Conservation (phyloP, 148 eudicot species). For the Rhododendron simsii region DNA sequence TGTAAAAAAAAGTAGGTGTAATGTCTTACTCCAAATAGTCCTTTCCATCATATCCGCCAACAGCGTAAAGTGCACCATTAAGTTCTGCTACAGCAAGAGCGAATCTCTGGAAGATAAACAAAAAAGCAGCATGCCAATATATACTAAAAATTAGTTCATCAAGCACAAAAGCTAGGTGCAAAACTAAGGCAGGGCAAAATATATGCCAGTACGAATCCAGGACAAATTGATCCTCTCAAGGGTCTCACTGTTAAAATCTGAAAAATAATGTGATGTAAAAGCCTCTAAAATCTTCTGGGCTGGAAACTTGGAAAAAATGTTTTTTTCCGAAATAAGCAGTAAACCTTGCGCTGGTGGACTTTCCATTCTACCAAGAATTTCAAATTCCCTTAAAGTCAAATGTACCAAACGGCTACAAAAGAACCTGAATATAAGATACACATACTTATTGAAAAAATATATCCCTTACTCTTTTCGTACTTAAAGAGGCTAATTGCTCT, state of each 20-base stretch:
- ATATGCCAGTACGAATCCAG: not conserved
- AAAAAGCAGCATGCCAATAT: conserved; percentile 2
- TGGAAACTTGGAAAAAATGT: not conserved
- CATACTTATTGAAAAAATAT: not conserved
- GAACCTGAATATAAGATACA: not conserved
- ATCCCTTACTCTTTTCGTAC: not conserved
- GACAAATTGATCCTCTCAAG: not conserved
- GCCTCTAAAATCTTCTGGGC: not conserved
- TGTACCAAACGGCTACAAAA: not conserved
- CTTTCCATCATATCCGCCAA: conserved; percentile 75
- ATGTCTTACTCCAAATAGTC: conserved; percentile 57
- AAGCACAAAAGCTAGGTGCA: not conserved
- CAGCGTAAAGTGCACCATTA: conserved; percentile 69
- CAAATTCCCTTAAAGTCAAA: not conserved
- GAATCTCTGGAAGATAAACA: conserved; percentile 54
- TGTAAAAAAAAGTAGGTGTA: conserved; percentile 10
- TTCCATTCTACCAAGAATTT: not conserved
- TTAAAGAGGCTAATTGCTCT: not conserved
- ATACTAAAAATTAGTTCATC: not conserved
- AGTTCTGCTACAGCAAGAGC: conserved; percentile 70
- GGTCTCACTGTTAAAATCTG: not conserved
- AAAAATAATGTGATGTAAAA: not conserved
- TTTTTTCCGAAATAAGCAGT: not conserved
- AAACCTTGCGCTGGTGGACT: not conserved
- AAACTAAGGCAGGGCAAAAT: not conserved